Percentiles rank a stretch among this genome's conserved stretches.
Conservation (phyloP, 2,329 filamentous ascomycete genomes). For the Colletotrichum falcatum region DNA sequence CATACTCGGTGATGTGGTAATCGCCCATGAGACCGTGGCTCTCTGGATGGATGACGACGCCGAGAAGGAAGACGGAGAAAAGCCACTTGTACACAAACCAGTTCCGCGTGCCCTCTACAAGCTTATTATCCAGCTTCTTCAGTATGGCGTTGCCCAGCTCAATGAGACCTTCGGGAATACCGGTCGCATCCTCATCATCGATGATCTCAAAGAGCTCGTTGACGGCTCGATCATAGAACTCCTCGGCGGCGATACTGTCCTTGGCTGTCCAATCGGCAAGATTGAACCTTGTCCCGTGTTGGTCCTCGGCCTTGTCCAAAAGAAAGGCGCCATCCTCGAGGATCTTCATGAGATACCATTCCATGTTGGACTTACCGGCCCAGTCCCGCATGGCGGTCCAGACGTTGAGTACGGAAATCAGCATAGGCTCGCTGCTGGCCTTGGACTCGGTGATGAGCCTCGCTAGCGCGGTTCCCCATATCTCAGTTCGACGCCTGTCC, state of each 20-base stretch:
- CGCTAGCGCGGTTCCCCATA: slow-evolving; percentile 91
- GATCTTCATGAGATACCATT: slow-evolving; percentile 94
- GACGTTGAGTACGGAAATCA: slow-evolving; percentile 86
- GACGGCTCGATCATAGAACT: slow-evolving; percentile 88
- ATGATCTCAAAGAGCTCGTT: slow-evolving; percentile 86
- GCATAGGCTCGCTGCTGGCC: slow-evolving; percentile 80
- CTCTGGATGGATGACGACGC: slow-evolving; percentile 90
- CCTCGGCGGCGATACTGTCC: slow-evolving; percentile 84
- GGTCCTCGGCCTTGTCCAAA: slow-evolving; percentile 85
- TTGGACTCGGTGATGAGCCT: slow-evolving; percentile 83
- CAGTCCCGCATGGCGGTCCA: slow-evolving; percentile 91
- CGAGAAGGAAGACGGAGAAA: slow-evolving; percentile 87
- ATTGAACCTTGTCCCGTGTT: slow-evolving; percentile 77
- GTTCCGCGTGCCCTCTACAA: slow-evolving; percentile 79
- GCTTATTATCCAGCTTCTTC: slow-evolving; percentile 78
- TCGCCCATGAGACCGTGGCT: slow-evolving; percentile 83
- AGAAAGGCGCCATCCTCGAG: slow-evolving; percentile 93
- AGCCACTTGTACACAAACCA: slow-evolving; percentile 94
- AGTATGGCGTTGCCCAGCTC: slow-evolving; percentile 88
- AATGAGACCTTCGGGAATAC: slow-evolving; percentile 87
- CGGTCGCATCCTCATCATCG: slow-evolving; percentile 84
- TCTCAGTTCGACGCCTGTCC: slow-evolving; percentile 81
- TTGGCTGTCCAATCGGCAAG: slow-evolving; percentile 80
- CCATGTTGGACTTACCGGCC: slow-evolving; percentile 89
- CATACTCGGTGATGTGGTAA: slow-evolving; percentile 92